phyloP scores from a whole-genome alignment of 139 green algal species.

The Pedinophyceae sp. region DNA sequence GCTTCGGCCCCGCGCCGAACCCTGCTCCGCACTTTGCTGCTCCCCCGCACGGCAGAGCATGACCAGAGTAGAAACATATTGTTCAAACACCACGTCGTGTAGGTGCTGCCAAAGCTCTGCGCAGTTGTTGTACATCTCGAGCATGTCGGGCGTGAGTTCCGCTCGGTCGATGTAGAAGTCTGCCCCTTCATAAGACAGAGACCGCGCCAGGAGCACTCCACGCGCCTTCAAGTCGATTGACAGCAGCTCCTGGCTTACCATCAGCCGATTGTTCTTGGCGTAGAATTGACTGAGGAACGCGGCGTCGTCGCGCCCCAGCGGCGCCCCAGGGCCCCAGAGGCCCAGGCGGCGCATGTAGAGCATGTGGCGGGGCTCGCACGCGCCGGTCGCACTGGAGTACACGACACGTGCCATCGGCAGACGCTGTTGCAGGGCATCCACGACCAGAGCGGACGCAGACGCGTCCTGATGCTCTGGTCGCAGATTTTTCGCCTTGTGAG shows the following conservation, averaged over 20 bases:
- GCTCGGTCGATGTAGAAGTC: neutral
- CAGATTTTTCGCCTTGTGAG: conserved; percentile 87
- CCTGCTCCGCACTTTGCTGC: too few species aligned
- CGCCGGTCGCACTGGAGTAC: conserved; percentile 76
- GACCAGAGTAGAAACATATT: too few species aligned
- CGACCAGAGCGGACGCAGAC: conserved; percentile 38
- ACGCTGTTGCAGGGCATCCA: conserved; percentile 53
- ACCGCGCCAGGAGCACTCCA: conserved; percentile 16
- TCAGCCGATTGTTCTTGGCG: conserved; percentile 7
- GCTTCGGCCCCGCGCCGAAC: too few species aligned
- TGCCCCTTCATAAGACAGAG: neutral
- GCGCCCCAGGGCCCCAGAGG: conserved; percentile 38
- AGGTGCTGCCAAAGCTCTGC: conserved; percentile 45
- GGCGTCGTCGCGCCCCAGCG: conserved; percentile 21
- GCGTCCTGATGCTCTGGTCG: neutral
- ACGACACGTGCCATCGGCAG: conserved; percentile 57
- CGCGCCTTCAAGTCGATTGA: conserved; percentile 31
- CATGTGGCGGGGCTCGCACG: conserved; percentile 70
- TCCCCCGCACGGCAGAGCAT: too few species aligned
- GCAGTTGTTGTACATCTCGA: conserved; percentile 50
- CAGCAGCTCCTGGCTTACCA: conserved; percentile 18
- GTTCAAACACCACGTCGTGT: conserved; percentile 24
- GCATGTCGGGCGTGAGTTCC: too few species aligned
- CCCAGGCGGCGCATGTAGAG: conserved; percentile 72
- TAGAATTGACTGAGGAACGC: neutral